Base-by-base conservation (phyloP, 352 stramenopile species). In the Pythium insidiosum region DNA sequence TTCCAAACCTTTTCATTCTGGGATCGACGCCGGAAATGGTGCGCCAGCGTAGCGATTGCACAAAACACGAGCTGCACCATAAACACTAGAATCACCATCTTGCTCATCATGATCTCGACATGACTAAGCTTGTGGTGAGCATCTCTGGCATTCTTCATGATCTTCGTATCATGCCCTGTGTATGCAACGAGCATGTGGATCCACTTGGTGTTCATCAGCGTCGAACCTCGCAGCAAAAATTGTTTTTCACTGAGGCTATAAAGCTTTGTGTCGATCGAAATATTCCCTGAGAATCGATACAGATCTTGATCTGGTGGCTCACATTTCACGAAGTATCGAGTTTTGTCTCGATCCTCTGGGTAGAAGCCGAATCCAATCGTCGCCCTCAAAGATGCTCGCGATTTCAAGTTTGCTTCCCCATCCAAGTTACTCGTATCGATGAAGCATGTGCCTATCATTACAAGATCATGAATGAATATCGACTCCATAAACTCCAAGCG, bases 81-180 rank as follows among this genome's bases (percentile, higher is more conserved):
- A 36, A 95, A 90, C 6, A 95, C 63, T 13, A 79, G 47, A 11
- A 95, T 58, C 2, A 96, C 78, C 0, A 70, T 75, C 16, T 62
- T 63, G 54, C 78, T 95, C 43, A 88, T 86, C 38, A 81, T 62
- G 18, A 50, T 59, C 38, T 96, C 83, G 2, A 96, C 69, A 22
- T 86, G 74, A 34, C 77, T 92, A 26, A 89, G 48, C 53, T 96
- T 95, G 60, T 88, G 68, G 43, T 88, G 67, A 2, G 78, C 64
- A n/a, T 67, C 67, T 6, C 77, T 75, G 6, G 75, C 79, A 30
- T 93, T 96, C 56, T 90, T 90, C 67, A 92, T 90, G 37, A 96
- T 71, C 53, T 96, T 96, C 5, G 86, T 93, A 38, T 97, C 88
- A 45, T 93, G 75, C 4, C 78, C 77, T 30, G 78, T 90, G 53